These are phyloP conservation scores for Clonostachys sp. DNA, from an alignment of 2,329 filamentous ascomycete species.

Conservation along the genomic window DNA sequence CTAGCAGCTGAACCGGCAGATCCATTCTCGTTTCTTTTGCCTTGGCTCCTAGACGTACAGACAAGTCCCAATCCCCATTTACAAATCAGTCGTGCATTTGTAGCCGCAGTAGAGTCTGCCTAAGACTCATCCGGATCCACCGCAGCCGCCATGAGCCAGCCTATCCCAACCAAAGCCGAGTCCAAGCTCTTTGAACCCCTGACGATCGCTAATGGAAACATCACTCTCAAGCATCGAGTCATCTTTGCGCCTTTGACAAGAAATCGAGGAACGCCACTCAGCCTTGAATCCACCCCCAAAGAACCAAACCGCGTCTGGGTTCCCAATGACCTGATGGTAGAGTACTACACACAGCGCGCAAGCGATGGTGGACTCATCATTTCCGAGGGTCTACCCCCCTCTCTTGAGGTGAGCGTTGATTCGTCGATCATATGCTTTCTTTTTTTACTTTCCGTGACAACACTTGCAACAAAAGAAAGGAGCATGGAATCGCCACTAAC, in stretches of 20 bases:
- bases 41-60: no score
- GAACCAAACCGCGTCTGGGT: conserved; percentile 43
- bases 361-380: conserved; percentile 34
- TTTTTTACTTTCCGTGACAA: not conserved
- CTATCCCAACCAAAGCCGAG: no score
- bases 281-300: conserved; percentile 32
- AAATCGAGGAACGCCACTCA: conserved; percentile 39
- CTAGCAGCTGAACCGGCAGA: no score
- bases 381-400: conserved; percentile 42
- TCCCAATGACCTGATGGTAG: conserved; percentile 30
- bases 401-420: conserved; percentile 19
- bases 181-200: conserved; percentile 21
- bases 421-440: not conserved
- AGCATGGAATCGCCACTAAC: not conserved
- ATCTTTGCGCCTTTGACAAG: conserved; percentile 48
- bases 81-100: no score
- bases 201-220: conserved; percentile 31
- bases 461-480: not conserved
- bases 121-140: no score
- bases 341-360: conserved; percentile 38
- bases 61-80: no score
- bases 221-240: conserved; percentile 44
- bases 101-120: no score
- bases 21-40: no score
- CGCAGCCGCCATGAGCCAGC: no score